Evolutionary conservation across 257 asterid species (phyloP).

Genomic region (Paraleonurus japonicus): DNA sequence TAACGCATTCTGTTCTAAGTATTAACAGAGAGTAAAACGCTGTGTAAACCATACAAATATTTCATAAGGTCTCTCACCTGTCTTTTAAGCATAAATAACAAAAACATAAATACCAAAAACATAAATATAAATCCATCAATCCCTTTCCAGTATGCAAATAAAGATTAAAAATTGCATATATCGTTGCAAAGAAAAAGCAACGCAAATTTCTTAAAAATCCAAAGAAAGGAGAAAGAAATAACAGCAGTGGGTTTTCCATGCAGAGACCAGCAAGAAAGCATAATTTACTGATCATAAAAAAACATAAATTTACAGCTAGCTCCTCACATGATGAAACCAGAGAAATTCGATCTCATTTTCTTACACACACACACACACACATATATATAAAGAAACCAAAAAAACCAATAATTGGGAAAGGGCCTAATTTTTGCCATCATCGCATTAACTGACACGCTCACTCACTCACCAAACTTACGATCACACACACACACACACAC

Average conservation of each 20-base stretch:
- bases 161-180: background rate
- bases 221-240: background rate
- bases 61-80: background rate
- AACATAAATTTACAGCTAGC: conserved; percentile 21
- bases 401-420: background rate
- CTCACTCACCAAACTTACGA: conserved; percentile 27
- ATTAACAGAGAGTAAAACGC: background rate
- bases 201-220: background rate
- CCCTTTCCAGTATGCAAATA: background rate
- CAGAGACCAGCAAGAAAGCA: background rate
- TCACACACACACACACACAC: conserved; percentile 23
- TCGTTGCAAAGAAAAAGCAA: background rate
- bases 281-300: background rate
- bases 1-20: no score
- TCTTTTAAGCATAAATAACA: background rate
- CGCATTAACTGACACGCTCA: conserved; percentile 21
- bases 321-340: conserved; percentile 13
- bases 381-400: background rate
- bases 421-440: conserved; percentile 27
- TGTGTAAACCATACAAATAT: background rate
- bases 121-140: background rate
- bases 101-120: background rate
- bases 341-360: background rate
- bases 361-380: background rate
- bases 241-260: conserved; percentile 20